phyloP scores from a whole-genome alignment of 2,329 filamentous ascomycete species.

The Diaporthe humulicola region DNA sequence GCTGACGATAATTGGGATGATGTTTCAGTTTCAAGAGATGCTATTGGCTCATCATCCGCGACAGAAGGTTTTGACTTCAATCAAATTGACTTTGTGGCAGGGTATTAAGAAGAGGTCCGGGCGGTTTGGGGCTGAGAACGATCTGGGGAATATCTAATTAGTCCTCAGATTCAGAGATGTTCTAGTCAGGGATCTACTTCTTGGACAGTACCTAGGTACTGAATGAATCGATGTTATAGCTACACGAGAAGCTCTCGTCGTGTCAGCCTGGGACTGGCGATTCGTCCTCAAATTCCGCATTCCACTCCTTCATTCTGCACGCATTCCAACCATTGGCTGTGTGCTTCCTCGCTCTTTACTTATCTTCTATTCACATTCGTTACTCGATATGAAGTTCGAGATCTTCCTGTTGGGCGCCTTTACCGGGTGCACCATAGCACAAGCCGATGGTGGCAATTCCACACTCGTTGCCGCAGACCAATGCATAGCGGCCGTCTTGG shows the following conservation, averaged over 20 bases:
- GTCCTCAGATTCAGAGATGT: neutral
- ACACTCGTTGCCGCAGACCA: neutral
- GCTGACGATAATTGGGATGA: neutral
- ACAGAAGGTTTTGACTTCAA: neutral
- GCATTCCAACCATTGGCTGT: neutral
- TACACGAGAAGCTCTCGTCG: neutral
- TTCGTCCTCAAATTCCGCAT: neutral
- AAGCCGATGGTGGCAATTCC: constrained; percentile 1
- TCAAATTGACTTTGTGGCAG: neutral
- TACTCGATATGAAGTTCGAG: neutral
- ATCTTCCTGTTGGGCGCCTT: constrained; percentile 7
- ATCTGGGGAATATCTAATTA: neutral
- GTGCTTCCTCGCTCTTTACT: constrained; percentile 16
- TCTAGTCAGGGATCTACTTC: constrained; percentile 2
- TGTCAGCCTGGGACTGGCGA: neutral
- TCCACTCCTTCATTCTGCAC: constrained; percentile 14
- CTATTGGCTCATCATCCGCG: neutral
- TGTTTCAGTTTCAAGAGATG: neutral
- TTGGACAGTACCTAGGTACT: neutral
- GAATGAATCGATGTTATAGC: neutral
- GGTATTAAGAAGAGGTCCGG: neutral
- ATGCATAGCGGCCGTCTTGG: neutral
- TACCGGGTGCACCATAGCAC: neutral
- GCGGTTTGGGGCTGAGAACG: neutral
- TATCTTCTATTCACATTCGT: neutral